Evolutionary conservation across 306 rosid genomes (phyloP), one percentile per base, ranked within the genome.

Genomic region (Nissolia schottii): DNA sequence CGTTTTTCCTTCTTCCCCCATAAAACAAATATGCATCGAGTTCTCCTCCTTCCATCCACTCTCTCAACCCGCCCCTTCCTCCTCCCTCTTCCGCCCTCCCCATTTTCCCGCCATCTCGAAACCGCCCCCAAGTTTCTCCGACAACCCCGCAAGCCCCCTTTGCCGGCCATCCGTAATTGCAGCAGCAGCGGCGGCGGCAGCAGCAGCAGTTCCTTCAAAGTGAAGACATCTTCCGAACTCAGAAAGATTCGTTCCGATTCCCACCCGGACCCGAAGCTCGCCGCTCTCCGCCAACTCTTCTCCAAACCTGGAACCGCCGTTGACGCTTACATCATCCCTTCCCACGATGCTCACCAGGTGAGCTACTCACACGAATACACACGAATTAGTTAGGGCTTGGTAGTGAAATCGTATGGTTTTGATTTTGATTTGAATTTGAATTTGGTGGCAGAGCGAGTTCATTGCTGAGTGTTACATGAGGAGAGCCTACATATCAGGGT

Each of bases 301-400:
- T 80, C 88, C 55, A 80, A 77, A 49, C 87, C 98, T 0, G 85
- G 77, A 2, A 40, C 86, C 3, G 74, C 82, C 66, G 79, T 94
- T 34, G 98, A 94, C 58, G 97, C 97, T 27, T 94, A 91, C 75
- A 80, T 94, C 73, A 79, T 94, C 78, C 97, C 97, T 46, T 94
- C 97, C 56, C 92, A 94, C 61, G 98, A 91, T 45, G 95, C 98
- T 80, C 98, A 94, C 82, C 97, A 94, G 97, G 98, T 90, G 32
- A 1, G 4, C 9, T 32, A 3, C n/a, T n/a, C n/a, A n/a, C n/a
- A n/a, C n/a, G n/a, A n/a, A n/a, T n/a, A n/a, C n/a, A n/a, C n/a
- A n/a, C n/a, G n/a, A n/a, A n/a, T n/a, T n/a, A n/a, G n/a, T n/a
- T n/a, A n/a, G n/a, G n/a, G n/a, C n/a, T n/a, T n/a, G n/a, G n/a